Evolutionary conservation across 805 yeast species (phyloP).

Genomic region (Yarrowia bubula): DNA sequence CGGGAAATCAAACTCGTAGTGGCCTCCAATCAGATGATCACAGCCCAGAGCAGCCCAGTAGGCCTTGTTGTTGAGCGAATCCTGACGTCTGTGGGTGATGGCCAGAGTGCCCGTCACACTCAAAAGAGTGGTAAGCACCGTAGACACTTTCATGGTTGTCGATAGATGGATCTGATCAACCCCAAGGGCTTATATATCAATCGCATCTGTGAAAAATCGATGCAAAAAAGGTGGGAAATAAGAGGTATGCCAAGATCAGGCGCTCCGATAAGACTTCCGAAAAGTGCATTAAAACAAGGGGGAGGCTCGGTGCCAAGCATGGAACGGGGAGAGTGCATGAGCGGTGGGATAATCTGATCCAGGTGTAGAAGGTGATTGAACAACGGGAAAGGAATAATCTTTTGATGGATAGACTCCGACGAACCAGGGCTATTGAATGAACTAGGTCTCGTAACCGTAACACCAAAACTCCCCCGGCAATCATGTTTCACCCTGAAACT

Average conservation of each 20-base stretch:
- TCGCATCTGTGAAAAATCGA: not conserved
- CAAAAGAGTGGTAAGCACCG: not conserved
- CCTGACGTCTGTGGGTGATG: constrained; percentile 14
- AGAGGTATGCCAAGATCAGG: no score
- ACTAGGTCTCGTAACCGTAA: no score
- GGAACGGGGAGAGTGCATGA: not conserved
- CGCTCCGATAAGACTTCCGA: constrained; percentile 9
- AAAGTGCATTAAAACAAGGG: not conserved
- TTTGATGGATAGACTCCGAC: no score
- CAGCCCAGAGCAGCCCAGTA: constrained; percentile 11
- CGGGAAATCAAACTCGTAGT: not conserved
- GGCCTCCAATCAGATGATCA: not conserved
- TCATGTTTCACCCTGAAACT: no score
- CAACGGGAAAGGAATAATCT: no score
- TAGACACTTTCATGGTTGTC: not conserved
- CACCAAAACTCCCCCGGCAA: no score
- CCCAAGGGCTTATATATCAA: not conserved
- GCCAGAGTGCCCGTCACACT: not conserved
- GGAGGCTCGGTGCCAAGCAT: constrained; percentile 6
- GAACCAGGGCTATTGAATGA: no score
- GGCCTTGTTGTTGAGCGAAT: constrained; percentile 4
- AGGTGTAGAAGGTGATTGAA: no score
- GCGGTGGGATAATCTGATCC: no score
- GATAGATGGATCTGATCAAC: not conserved
- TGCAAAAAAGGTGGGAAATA: not conserved